These are phyloP conservation scores for Suillus discolor DNA, from an alignment of 768 basidiomycete genomes.

Conservation along the genomic window DNA sequence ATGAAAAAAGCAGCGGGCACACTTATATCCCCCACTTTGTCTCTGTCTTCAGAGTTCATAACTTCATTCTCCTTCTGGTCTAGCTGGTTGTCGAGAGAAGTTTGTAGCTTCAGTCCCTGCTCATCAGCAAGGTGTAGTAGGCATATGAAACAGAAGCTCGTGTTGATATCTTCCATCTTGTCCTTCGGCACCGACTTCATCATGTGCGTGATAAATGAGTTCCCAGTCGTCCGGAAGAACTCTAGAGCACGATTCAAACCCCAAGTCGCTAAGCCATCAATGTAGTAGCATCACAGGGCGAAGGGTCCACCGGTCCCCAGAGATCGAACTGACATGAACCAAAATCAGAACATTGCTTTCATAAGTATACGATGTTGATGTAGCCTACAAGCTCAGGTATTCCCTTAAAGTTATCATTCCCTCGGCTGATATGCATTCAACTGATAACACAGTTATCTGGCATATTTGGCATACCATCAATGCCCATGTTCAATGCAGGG, in stretches of 20 bases:
- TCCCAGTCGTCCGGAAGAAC: background rate
- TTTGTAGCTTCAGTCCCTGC: no score
- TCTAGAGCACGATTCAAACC: background rate
- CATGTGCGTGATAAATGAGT: background rate
- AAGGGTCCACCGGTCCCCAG: background rate
- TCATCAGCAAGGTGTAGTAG: no score
- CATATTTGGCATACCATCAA: constrained; percentile 55
- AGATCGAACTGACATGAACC: background rate
- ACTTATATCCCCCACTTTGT: no score
- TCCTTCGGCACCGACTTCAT: background rate
- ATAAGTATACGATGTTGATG: background rate
- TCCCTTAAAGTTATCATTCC: background rate
- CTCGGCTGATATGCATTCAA: constrained; percentile 2
- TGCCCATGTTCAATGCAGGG: constrained; percentile 58
- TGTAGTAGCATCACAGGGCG: background rate
- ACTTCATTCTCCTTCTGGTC: no score
- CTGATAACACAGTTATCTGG: constrained; percentile 32
- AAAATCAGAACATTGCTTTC: background rate
- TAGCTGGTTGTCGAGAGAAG: no score
- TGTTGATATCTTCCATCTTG: no score
- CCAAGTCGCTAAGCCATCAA: background rate
- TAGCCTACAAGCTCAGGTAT: background rate
- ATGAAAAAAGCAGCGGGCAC: no score
- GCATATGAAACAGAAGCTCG: no score
- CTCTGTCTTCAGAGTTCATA: no score